These are phyloP conservation scores for Ophiocordyceps camponoti-leonardi DNA, from an alignment of 2,329 filamentous ascomycete species.

Conservation along the genomic window DNA sequence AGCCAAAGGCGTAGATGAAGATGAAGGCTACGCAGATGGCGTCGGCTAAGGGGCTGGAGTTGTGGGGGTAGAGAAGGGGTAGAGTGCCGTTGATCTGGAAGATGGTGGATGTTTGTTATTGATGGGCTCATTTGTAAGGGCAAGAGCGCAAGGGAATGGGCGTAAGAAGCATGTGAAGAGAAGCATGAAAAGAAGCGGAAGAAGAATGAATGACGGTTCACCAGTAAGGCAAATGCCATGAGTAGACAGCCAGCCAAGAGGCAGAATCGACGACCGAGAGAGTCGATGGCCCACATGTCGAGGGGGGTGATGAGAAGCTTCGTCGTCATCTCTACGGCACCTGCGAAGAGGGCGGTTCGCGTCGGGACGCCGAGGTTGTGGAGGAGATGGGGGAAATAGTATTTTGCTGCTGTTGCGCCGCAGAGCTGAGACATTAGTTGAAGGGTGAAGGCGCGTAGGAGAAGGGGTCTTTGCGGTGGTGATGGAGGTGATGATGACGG, in stretches of 20 bases:
- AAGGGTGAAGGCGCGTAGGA: conserved; percentile 27
- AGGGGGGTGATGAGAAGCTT: conserved; percentile 39
- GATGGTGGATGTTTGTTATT: not conserved
- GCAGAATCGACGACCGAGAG: conserved; percentile 28
- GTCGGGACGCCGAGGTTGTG: conserved; percentile 29
- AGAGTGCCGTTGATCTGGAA: conserved; percentile 34
- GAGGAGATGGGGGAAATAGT: conserved; percentile 38
- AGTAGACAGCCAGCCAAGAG: conserved; percentile 29
- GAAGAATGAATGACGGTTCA: conserved; percentile 11
- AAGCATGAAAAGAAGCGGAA: not conserved
- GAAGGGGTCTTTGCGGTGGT: not conserved
- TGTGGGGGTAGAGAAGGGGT: conserved; percentile 31
- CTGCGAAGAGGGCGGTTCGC: conserved; percentile 30
- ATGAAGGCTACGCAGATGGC: conserved; percentile 35
- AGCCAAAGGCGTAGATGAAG: conserved; percentile 40
- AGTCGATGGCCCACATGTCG: conserved; percentile 40
- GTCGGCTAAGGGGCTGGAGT: conserved; percentile 28
- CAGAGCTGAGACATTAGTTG: conserved; percentile 46
- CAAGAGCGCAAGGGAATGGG: not conserved
- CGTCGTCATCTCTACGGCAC: conserved; percentile 37
- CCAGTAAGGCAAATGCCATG: conserved; percentile 36
- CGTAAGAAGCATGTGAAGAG: too few species aligned
- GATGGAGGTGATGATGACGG: not conserved
- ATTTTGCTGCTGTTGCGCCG: conserved; percentile 42
- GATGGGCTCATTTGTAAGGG: not conserved